These are phyloP conservation scores for Beta vulgaris DNA, from an alignment of 148 eudicot genomes.

Conservation along the genomic window DNA sequence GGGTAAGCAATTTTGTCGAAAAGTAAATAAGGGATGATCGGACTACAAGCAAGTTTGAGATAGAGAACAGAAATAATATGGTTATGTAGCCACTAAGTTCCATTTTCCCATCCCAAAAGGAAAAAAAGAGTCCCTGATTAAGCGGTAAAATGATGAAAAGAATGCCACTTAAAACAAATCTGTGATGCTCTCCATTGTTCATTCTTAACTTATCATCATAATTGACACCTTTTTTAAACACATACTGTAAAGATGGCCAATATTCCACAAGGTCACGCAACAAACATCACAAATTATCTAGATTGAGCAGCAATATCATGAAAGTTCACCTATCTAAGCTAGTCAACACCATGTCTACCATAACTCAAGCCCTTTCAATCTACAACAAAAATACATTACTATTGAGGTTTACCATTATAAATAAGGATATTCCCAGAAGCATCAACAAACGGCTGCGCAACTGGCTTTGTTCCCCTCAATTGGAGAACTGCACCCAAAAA, in stretches of 20 bases:
- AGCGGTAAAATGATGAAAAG: neutral
- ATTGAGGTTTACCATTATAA: conserved; percentile 40
- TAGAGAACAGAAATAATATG: neutral
- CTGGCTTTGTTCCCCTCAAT: conserved; percentile 63
- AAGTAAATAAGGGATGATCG: neutral
- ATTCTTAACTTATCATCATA: neutral
- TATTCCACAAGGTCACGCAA: neutral
- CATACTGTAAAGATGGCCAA: neutral
- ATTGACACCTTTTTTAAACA: neutral
- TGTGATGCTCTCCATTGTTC: too few relatives aligned
- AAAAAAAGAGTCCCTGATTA: neutral
- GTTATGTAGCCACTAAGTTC: neutral
- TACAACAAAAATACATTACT: neutral
- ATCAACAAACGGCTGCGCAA: conserved; percentile 75
- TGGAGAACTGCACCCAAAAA: conserved; percentile 84
- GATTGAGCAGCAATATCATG: neutral
- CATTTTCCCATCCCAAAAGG: neutral
- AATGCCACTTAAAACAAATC: neutral
- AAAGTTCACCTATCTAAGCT: neutral
- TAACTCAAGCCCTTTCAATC: conserved; percentile 2
- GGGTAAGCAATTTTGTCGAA: neutral
- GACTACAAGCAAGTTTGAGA: conserved; percentile 1
- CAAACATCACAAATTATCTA: neutral
- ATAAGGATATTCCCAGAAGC: conserved; percentile 67
- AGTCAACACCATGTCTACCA: neutral